phyloP scores from a whole-genome alignment of 768 basidiomycete species.

The Hypholoma fasciculare region DNA sequence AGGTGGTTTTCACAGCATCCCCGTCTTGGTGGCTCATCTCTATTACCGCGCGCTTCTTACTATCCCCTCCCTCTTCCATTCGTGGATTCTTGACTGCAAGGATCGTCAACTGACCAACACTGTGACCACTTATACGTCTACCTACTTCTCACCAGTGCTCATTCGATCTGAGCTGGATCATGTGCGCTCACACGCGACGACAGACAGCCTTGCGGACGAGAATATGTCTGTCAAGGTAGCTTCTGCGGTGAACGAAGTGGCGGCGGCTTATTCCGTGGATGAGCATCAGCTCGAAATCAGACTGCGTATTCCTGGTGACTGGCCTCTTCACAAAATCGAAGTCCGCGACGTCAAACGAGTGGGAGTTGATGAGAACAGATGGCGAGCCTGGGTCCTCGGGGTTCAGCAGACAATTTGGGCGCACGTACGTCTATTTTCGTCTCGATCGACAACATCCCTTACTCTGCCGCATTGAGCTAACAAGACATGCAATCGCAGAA shows the following conservation, averaged over 20 bases:
- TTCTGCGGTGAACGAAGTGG: conserved; percentile 73
- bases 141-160: conserved; percentile 87
- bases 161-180: conserved; percentile 80
- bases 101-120: conserved; percentile 84
- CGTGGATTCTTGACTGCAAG: conserved; percentile 85
- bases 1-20: conserved; percentile 48
- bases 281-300: conserved; percentile 92
- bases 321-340: conserved; percentile 87
- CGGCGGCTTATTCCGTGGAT: conserved; percentile 83
- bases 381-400: conserved; percentile 92
- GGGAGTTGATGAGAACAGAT: conserved; percentile 86
- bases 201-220: conserved; percentile 57
- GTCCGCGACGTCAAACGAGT: conserved; percentile 83
- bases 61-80: conserved; percentile 82
- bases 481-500: conserved; percentile 50
- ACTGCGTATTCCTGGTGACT: conserved; percentile 84
- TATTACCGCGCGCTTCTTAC: conserved; percentile 86
- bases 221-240: conserved; percentile 80
- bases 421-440: conserved; percentile 55
- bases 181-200: conserved; percentile 52
- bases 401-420: conserved; percentile 90
- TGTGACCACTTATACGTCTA: conserved; percentile 76
- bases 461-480: not conserved
- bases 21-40: conserved; percentile 79
- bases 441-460: not conserved